Evolutionary conservation across 352 stramenopile species (phyloP), one percentile per base, ranked within the genome.

Genomic region (Phytophthora pseudosyringae): DNA sequence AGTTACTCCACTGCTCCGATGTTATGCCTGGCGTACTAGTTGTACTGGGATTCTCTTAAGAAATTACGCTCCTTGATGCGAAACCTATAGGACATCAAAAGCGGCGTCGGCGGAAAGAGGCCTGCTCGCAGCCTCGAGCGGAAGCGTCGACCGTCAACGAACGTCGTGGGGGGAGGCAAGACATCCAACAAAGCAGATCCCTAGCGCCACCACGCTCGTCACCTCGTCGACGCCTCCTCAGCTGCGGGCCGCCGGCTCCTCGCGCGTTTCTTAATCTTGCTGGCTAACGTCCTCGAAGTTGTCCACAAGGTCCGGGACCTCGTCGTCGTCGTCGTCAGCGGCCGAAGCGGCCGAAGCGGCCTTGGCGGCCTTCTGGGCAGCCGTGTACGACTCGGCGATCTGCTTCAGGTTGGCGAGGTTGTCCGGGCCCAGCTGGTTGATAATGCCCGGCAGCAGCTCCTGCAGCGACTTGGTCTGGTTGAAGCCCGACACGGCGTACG

Each of bases 201-300:
- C 29, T 28, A 21, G 16, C 9, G 16, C 39, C 29, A 40, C 12
- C 8, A 18, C 35, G 9, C 52, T 53, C 40, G 56, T 56, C 38
- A 26, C 36, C 44, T 55, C 13, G 21, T 64, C 25, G 26, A 1
- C 21, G 26, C 41, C 25, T 63, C 29, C 29, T 62, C 26, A 44
- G 36, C 50, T 53, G 33, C 62, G 59, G 69, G 31, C 48, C 50
- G 41, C 43, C 56, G 32, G 25, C 48, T 56, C 35, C 25, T 58
- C 62, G 35, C 55, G 45, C 32, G 28, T 48, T 49, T 67, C 73
- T 85, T 94, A 96, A 63, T 95, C 83, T 72, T 95, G 86, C 76
- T 97, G 81, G 78, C 89, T 97, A 71, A 98, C 93, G 62, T 99
- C 97, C 76, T 99, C 97, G 75, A 99, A 99, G 90, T 99, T 99